Evolutionary conservation across 768 basidiomycete species (phyloP).

Genomic region (Boletus pseudopeckii): DNA sequence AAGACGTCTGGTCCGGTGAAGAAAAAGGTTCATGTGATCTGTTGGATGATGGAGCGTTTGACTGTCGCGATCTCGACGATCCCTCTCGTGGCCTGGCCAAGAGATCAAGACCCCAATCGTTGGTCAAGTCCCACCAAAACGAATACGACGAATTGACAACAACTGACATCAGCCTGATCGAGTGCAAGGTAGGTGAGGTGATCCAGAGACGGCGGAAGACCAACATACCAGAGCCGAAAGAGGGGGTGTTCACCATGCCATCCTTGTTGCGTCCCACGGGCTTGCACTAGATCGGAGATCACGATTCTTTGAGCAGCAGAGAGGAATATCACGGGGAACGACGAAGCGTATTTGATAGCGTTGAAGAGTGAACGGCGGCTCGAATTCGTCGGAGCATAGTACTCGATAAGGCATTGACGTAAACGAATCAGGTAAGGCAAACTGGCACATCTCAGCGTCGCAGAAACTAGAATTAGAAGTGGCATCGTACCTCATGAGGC

Average conservation of each 20-base stretch:
- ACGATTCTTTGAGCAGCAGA: conserved; percentile 86
- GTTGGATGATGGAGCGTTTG: conserved; percentile 23
- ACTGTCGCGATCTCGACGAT: conserved; percentile 43
- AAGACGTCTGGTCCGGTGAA: conserved; percentile 9
- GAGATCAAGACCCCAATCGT: conserved; percentile 93
- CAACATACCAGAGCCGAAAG: conserved; percentile 78
- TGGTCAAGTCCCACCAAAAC: conserved; percentile 99
- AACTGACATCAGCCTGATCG: conserved; percentile 73
- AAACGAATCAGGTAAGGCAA: conserved; percentile 89
- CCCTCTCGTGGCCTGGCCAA: conserved; percentile 41
- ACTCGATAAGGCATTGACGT: conserved; percentile 92
- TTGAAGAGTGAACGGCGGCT: conserved; percentile 79
- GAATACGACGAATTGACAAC: conserved; percentile 89
- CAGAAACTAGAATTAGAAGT: neutral
- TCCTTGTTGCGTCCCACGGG: conserved; percentile 44
- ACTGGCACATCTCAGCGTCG: conserved; percentile 33
- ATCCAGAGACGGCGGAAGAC: neutral
- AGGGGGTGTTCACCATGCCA: conserved; percentile 79
- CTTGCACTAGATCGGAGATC: conserved; percentile 51
- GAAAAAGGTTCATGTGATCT: conserved; percentile 10
- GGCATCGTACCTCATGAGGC: conserved; percentile 75
- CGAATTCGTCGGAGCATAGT: conserved; percentile 56
- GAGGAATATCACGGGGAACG: conserved; percentile 94
- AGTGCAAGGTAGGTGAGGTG: conserved; percentile 3
- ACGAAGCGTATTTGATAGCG: conserved; percentile 92